Evolutionary conservation across 2,329 filamentous ascomycete species (phyloP).

Genomic region (Colletotrichum salicis): DNA sequence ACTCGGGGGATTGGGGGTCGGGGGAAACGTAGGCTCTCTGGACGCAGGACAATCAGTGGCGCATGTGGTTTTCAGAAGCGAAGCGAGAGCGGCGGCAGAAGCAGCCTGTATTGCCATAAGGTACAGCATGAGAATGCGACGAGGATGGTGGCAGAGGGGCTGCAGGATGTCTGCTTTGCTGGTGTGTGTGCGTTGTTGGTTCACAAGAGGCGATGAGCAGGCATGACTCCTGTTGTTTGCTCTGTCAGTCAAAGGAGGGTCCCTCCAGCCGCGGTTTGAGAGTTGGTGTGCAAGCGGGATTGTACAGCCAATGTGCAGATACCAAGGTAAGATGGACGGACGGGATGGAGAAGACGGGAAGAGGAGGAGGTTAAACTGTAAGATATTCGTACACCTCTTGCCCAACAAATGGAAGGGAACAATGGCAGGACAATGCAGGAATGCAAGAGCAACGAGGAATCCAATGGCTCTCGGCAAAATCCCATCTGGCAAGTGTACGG

Average conservation of each 20-base stretch:
- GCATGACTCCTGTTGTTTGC: conserved; percentile 2
- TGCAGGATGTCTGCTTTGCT: background rate
- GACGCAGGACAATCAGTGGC: background rate
- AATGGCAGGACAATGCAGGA: background rate
- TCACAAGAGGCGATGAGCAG: background rate
- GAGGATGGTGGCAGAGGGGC: background rate
- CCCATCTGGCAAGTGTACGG: background rate
- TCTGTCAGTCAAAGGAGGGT: background rate
- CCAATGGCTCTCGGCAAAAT: background rate
- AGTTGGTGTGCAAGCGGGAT: background rate
- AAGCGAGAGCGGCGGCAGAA: background rate
- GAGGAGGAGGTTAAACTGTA: no score
- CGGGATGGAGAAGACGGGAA: background rate
- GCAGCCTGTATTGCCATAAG: background rate
- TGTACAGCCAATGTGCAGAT: background rate
- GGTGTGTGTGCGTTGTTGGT: background rate
- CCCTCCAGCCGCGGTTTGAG: background rate
- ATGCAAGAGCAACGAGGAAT: background rate
- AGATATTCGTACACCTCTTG: no score
- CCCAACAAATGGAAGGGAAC: background rate
- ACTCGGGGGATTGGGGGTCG: background rate
- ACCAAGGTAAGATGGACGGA: background rate
- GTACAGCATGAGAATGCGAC: background rate
- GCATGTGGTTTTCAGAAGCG: background rate
- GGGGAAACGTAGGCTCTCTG: background rate